Conservation (phyloP, 202 grass and related monocot species). For the Carex sylvatica region DNA sequence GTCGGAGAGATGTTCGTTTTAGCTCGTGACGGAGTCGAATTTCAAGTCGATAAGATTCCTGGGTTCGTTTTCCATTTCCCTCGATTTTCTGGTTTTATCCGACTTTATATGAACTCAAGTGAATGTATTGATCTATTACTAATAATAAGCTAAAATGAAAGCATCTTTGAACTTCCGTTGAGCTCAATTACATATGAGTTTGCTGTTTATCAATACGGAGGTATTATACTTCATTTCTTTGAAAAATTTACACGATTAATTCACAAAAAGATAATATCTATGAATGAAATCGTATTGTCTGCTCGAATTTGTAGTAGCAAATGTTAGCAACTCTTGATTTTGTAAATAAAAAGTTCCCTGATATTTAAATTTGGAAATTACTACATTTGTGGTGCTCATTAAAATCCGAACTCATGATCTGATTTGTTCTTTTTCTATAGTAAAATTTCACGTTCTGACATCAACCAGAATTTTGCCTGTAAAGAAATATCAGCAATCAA, state of each 20-base stretch:
- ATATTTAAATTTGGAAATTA: neutral
- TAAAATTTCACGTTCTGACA: neutral
- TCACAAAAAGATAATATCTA: neutral
- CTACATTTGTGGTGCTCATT: neutral
- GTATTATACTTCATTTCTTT: neutral
- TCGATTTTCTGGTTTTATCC: neutral
- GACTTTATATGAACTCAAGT: neutral
- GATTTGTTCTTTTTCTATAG: neutral
- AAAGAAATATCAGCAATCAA: neutral
- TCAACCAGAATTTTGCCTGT: neutral
- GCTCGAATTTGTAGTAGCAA: neutral
- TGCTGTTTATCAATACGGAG: neutral
- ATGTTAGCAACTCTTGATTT: neutral
- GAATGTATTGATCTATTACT: neutral
- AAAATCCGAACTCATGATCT: neutral
- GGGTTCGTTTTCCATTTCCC: constrained; percentile 33
- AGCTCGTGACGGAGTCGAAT: constrained; percentile 83
- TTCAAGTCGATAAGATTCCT: constrained; percentile 91
- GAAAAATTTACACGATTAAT: neutral
- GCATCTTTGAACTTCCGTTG: neutral
- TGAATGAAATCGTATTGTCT: neutral
- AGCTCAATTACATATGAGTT: neutral
- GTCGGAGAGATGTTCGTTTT: constrained; percentile 89
- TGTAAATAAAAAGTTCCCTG: neutral
- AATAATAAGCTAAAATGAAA: neutral